These are phyloP conservation scores for Trichophyton rubrum DNA, from an alignment of 2,329 filamentous ascomycete species.

Conservation along the genomic window DNA sequence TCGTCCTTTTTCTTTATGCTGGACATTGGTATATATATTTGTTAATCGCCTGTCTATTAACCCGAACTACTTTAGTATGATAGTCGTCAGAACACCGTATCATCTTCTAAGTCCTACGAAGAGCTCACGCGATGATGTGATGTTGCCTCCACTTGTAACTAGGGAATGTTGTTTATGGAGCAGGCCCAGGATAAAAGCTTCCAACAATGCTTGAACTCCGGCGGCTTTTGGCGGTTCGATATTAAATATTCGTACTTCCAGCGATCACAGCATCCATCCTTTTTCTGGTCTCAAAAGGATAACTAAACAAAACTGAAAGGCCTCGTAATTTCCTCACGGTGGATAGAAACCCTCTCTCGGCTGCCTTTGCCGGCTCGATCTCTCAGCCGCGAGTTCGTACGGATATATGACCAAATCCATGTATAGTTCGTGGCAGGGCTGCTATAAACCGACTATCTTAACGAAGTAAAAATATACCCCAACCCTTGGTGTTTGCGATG, in stretches of 20 bases:
- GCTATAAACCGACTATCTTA: background rate
- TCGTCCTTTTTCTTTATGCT: background rate
- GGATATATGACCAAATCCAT: background rate
- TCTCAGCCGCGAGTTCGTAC: background rate
- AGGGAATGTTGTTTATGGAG: background rate
- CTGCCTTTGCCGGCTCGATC: background rate
- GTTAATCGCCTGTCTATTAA: background rate
- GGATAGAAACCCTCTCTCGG: background rate
- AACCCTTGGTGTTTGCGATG: background rate
- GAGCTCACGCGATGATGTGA: background rate
- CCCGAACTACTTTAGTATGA: background rate
- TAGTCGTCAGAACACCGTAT: background rate
- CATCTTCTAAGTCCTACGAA: background rate
- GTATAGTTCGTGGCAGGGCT: background rate
- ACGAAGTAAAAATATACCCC: background rate
- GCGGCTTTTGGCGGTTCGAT: background rate
- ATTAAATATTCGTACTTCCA: background rate
- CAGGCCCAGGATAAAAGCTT: background rate
- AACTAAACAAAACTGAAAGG: background rate
- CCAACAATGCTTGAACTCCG: background rate
- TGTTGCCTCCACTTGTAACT: background rate
- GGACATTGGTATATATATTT: background rate
- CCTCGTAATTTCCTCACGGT: background rate
- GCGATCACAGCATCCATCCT: background rate
- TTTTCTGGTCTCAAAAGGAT: background rate